phyloP scores from a whole-genome alignment of 495 filamentous ascomycete species.

The Xylaria intraflava region DNA sequence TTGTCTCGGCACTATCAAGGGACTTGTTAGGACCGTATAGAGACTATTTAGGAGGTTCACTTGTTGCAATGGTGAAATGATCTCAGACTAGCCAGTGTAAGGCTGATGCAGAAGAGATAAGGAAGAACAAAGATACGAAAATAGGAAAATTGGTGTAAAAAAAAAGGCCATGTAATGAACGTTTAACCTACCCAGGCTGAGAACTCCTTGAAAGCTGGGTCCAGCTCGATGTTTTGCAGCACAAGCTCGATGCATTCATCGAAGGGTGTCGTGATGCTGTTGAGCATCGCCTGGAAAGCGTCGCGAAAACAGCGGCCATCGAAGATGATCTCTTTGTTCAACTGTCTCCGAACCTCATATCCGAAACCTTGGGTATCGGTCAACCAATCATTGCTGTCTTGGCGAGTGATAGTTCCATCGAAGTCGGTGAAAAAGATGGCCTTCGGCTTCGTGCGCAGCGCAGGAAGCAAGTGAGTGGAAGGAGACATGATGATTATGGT shows the following conservation, averaged over 20 bases:
- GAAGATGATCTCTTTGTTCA: slow-evolving; percentile 66
- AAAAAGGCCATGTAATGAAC: neutral
- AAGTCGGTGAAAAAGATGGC: slow-evolving; percentile 98
- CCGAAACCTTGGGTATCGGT: slow-evolving; percentile 91
- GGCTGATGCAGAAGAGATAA: neutral
- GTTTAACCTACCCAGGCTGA: slow-evolving; percentile 57
- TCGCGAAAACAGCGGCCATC: slow-evolving; percentile 68
- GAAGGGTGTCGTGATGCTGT: slow-evolving; percentile 69
- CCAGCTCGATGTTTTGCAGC: slow-evolving; percentile 75
- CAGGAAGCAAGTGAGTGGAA: slow-evolving; percentile 31
- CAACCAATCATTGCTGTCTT: slow-evolving; percentile 91
- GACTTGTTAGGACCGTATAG: neutral
- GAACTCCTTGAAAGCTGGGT: slow-evolving; percentile 80
- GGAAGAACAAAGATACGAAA: too few species aligned
- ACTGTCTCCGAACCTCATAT: slow-evolving; percentile 51
- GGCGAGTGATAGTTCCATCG: slow-evolving; percentile 87
- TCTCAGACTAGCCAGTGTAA: neutral
- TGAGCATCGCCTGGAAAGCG: slow-evolving; percentile 82
- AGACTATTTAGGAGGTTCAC: neutral
- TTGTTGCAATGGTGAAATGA: neutral
- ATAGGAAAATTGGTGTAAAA: neutral
- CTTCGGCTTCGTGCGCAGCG: slow-evolving; percentile 61
- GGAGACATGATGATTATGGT: slow-evolving; percentile 12
- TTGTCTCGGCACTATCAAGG: slow-evolving; percentile 41
- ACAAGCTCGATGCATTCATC: slow-evolving; percentile 70